These are phyloP conservation scores for Agapanthus africanus DNA, from an alignment of 106 monocot genomes.

Conservation along the genomic window DNA sequence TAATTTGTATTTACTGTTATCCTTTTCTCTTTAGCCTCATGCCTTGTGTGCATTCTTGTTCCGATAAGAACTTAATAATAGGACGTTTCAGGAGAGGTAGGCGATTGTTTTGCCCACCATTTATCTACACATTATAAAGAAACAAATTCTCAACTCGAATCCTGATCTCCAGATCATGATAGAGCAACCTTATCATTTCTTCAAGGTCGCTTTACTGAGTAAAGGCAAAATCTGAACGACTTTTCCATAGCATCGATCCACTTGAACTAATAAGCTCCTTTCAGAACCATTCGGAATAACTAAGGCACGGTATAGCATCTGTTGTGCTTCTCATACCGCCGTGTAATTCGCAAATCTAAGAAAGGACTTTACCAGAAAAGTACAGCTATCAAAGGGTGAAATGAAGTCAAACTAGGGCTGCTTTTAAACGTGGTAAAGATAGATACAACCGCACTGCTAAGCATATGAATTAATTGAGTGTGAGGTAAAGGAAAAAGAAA, in stretches of 20 bases:
- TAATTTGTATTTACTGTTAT: too few relatives aligned
- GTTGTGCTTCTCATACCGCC: not conserved
- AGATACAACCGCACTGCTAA: not conserved
- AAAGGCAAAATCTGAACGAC: not conserved
- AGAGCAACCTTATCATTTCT: not conserved
- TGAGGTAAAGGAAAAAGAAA: not conserved
- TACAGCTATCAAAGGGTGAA: not conserved
- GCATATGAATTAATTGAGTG: not conserved
- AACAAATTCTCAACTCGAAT: not conserved
- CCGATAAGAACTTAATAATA: too few relatives aligned
- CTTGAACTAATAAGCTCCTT: not conserved
- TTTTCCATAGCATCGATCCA: not conserved
- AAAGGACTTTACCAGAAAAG: not conserved
- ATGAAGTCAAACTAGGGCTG: not conserved
- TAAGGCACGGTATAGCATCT: not conserved
- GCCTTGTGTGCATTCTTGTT: too few relatives aligned
- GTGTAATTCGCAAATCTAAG: not conserved
- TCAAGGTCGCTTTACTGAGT: not conserved
- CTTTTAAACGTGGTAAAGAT: not conserved
- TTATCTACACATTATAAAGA: not conserved
- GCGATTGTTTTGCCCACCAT: too few relatives aligned
- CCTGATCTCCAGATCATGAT: not conserved
- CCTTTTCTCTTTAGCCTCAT: too few relatives aligned
- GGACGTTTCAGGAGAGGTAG: too few relatives aligned
- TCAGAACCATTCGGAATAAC: constrained; percentile 2